Percentiles rank a stretch among this genome's conserved stretches.
Conservation (phyloP, 768 basidiomycete species). For the Suillus paluster region DNA sequence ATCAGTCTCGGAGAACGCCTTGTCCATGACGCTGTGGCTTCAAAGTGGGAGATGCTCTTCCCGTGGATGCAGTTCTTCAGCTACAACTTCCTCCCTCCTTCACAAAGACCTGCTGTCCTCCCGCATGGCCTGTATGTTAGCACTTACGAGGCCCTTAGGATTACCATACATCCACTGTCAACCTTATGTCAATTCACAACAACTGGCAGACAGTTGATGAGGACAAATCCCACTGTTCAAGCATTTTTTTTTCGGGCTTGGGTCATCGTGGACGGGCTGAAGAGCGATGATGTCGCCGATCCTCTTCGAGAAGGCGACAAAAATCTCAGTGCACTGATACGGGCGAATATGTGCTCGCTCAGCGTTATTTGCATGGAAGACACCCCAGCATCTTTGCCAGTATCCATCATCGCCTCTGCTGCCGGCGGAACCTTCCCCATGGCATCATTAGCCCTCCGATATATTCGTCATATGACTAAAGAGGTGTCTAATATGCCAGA, state of each 20-base stretch:
- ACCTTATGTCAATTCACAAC: conserved; percentile 6
- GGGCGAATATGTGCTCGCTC: conserved; percentile 8
- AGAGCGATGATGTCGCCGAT: not conserved
- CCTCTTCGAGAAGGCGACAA: conserved; percentile 6
- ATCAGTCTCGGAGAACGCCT: conserved; percentile 5
- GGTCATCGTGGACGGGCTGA: conserved; percentile 1
- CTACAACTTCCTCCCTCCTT: conserved; percentile 6
- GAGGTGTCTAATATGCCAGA: conserved; percentile 10
- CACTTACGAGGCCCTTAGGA: conserved; percentile 7
- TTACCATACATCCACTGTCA: conserved; percentile 8
- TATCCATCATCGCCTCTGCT: conserved; percentile 3
- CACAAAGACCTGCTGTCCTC: not conserved
- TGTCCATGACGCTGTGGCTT: conserved; percentile 8
- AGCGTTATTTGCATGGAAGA: conserved; percentile 9
- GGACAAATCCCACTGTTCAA: conserved; percentile 1
- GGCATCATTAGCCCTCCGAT: conserved; percentile 10
- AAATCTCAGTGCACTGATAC: conserved; percentile 6
- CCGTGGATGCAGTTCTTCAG: conserved; percentile 13
- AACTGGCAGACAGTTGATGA: conserved; percentile 4
- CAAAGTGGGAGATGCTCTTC: conserved; percentile 11
- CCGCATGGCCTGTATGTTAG: conserved; percentile 6
- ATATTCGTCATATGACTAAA: conserved; percentile 11
- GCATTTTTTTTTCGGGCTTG: conserved; percentile 10
- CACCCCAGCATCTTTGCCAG: not conserved
- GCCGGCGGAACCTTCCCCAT: conserved; percentile 8